Conservation (phyloP, 2,329 filamentous ascomycete genomes). For the Fusarium coffeatum region DNA sequence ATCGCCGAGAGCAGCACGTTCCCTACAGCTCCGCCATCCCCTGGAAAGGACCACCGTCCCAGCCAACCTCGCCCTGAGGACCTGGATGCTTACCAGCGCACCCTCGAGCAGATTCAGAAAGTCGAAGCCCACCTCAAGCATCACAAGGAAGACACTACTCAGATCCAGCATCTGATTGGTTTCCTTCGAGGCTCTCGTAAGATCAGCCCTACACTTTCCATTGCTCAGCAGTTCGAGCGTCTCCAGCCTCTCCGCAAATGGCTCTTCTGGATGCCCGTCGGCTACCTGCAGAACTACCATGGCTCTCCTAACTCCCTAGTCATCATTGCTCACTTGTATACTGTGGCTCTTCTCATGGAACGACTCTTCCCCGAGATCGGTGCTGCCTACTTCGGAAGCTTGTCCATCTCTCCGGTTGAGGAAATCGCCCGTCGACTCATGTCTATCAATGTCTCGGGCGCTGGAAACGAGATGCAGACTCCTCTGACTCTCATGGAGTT, state of each 20-base stretch:
- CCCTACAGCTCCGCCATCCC: slow-evolving; percentile 73
- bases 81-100: slow-evolving; percentile 73
- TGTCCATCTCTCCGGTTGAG: slow-evolving; percentile 84
- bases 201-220: slow-evolving; percentile 74
- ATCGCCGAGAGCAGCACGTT: slow-evolving; percentile 83
- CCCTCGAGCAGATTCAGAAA: slow-evolving; percentile 73
- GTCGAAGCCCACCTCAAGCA: slow-evolving; percentile 76
- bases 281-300: slow-evolving; percentile 80
- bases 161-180: slow-evolving; percentile 75
- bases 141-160: slow-evolving; percentile 75
- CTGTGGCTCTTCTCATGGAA: slow-evolving; percentile 86
- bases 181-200: slow-evolving; percentile 80
- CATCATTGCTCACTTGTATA: slow-evolving; percentile 92
- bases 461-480: slow-evolving; percentile 69
- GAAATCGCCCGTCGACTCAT: slow-evolving; percentile 83
- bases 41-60: slow-evolving; percentile 69
- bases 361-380: slow-evolving; percentile 92
- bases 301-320: slow-evolving; percentile 82
- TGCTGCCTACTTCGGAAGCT: slow-evolving; percentile 84
- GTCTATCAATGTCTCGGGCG: slow-evolving; percentile 71
- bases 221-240: slow-evolving; percentile 89
- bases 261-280: slow-evolving; percentile 95
- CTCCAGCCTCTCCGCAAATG: slow-evolving; percentile 89
- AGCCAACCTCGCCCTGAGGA: slow-evolving; percentile 76
- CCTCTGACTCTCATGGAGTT: slow-evolving; percentile 77